Percentiles rank a stretch among this genome's conserved stretches.
Evolutionary conservation across 2,329 filamentous ascomycete genomes (phyloP).

Genomic region (Arthrobotrys entomopaga): DNA sequence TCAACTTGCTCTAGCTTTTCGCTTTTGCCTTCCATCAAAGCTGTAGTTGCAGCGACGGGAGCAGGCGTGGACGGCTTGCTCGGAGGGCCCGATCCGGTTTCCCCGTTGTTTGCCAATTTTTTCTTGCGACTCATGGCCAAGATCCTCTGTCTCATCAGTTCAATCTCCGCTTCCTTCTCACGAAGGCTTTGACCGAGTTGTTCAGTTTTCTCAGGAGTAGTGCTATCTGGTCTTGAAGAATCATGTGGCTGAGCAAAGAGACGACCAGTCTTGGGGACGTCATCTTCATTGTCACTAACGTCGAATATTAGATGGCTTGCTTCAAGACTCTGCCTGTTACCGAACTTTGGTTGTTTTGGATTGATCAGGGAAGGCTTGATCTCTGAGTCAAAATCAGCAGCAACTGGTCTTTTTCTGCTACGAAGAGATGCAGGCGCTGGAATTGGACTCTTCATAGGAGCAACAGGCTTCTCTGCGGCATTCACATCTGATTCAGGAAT

Average conservation of each 20-base stretch:
- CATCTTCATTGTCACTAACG: constrained; percentile 78
- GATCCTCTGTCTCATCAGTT: constrained; percentile 67
- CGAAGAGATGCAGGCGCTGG: constrained; percentile 13
- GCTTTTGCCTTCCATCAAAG: constrained; percentile 17
- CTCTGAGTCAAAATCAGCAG: constrained; percentile 75
- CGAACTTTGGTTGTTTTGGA: constrained; percentile 66
- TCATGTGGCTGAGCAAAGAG: constrained; percentile 60
- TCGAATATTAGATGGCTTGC: constrained; percentile 80
- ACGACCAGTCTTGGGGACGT: constrained; percentile 64
- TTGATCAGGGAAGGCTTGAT: constrained; percentile 60
- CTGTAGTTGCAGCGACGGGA: constrained; percentile 11
- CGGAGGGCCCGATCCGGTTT: constrained; percentile 18
- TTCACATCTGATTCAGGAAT: constrained; percentile 1
- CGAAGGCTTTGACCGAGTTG: constrained; percentile 63
- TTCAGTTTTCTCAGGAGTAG: constrained; percentile 60
- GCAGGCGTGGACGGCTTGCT: constrained; percentile 39
- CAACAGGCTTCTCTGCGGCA: constrained; percentile 2
- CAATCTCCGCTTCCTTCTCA: constrained; percentile 70
- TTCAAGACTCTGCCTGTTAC: constrained; percentile 66
- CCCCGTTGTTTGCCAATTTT: constrained; percentile 18
- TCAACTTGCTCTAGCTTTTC: constrained; percentile 40
- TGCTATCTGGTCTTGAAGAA: constrained; percentile 63
- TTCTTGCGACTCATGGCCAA: constrained; percentile 55
- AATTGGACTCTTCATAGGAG: constrained; percentile 1
- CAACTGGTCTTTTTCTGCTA: constrained; percentile 70